phyloP scores from a whole-genome alignment of 441 rosid species.

The Adansonia rubrostipa region DNA sequence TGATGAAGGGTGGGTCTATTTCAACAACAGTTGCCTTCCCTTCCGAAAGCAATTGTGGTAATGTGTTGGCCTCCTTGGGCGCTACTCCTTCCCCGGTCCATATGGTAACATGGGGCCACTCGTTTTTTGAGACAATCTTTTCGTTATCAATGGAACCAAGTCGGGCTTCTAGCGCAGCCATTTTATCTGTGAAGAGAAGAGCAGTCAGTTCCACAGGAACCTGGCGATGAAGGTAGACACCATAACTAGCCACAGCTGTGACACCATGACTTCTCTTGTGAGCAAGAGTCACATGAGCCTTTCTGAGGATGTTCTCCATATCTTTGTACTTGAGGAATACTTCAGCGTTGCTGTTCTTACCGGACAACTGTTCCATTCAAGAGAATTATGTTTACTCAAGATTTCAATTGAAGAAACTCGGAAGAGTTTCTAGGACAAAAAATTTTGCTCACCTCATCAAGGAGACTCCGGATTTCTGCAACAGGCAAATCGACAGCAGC shows the following conservation, averaged over 20 bases:
- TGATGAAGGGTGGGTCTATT: slow-evolving; percentile 65
- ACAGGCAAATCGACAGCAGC: slow-evolving; percentile 82
- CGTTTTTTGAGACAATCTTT: slow-evolving; percentile 58
- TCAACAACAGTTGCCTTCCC: slow-evolving; percentile 73
- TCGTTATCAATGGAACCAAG: slow-evolving; percentile 76
- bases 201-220: slow-evolving; percentile 75
- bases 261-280: slow-evolving; percentile 96
- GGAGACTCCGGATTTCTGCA: slow-evolving; percentile 55
- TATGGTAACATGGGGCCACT: slow-evolving; percentile 87
- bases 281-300: slow-evolving; percentile 86
- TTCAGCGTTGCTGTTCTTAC: slow-evolving; percentile 45
- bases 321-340: slow-evolving; percentile 62
- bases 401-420: not conserved
- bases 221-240: slow-evolving; percentile 48
- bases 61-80: slow-evolving; percentile 74
- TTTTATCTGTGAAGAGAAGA: slow-evolving; percentile 67
- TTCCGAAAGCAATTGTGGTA: slow-evolving; percentile 59
- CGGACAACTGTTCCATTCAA: slow-evolving; percentile 54
- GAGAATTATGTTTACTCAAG: not conserved
- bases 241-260: slow-evolving; percentile 70
- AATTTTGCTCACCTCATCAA: slow-evolving; percentile 57
- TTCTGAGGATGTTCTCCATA: slow-evolving; percentile 50
- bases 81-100: slow-evolving; percentile 79
- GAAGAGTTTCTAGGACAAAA: not conserved
- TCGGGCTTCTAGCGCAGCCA: slow-evolving; percentile 77